Conservation (phyloP, 2,329 filamentous ascomycete species). For the Chaetoscypha palmicola region DNA sequence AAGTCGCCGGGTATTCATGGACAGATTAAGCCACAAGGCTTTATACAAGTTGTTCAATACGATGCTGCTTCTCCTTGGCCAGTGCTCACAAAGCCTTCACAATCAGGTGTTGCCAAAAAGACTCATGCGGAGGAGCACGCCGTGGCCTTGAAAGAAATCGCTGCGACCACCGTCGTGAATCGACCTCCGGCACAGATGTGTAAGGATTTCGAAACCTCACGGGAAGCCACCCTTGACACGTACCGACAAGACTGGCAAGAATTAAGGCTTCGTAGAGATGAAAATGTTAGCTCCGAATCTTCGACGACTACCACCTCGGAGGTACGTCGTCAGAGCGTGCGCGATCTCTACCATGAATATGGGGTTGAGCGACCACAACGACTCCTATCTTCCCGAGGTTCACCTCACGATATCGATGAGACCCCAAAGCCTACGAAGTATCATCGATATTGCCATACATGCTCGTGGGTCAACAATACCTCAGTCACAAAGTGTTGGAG, state of each 20-base stretch:
- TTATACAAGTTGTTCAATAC: conserved; percentile 8
- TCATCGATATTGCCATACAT: conserved; percentile 43
- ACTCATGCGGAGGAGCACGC: background rate
- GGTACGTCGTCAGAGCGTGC: conserved; percentile 36
- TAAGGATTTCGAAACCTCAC: too few relatives aligned
- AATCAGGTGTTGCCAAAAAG: background rate
- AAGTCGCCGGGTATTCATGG: conserved; percentile 14
- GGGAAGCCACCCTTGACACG: too few relatives aligned
- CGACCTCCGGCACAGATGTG: too few relatives aligned
- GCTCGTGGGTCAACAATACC: conserved; percentile 35
- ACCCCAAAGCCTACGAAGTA: conserved; percentile 20
- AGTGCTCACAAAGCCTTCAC: background rate
- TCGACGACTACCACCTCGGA: conserved; percentile 29
- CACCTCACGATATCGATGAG: conserved; percentile 26
- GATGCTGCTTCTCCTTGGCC: conserved; percentile 14
- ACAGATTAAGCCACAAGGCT: conserved; percentile 6
- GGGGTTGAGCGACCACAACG: conserved; percentile 40
- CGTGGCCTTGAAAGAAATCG: background rate
- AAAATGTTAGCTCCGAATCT: conserved; percentile 15
- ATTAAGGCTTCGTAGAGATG: conserved; percentile 8
- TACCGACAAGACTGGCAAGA: background rate
- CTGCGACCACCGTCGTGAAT: too few relatives aligned
- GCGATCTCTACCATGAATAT: conserved; percentile 42
- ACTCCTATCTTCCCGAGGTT: conserved; percentile 35
- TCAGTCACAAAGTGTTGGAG: conserved; percentile 37